phyloP scores from a whole-genome alignment of 176 grass and related monocot species.

The Alopecurus myosuroides region DNA sequence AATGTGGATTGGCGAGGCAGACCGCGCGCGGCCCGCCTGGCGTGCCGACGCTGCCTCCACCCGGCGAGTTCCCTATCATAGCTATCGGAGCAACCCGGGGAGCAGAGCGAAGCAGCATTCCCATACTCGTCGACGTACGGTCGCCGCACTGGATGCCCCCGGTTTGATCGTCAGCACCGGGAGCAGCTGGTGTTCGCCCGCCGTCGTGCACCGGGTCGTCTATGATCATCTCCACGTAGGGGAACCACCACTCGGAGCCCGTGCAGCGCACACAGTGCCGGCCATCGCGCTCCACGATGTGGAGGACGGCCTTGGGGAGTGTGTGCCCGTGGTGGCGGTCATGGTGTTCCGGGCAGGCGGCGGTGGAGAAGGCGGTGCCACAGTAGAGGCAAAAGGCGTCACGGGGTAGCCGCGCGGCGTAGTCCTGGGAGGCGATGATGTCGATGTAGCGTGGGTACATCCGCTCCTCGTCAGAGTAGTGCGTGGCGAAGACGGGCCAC shows the following conservation, averaged over 20 bases:
- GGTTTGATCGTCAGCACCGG: background rate
- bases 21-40: background rate
- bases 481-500: too few species aligned
- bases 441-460: too few species aligned
- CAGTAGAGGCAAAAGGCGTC: too few species aligned
- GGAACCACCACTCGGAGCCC: background rate
- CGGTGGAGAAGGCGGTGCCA: background rate
- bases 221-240: background rate
- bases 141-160: background rate
- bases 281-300: too few species aligned
- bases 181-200: background rate
- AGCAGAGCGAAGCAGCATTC: background rate
- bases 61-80: background rate
- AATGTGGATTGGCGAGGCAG: background rate
- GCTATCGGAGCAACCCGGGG: background rate
- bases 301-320: background rate
- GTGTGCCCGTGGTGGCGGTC: background rate
- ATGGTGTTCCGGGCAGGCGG: background rate
- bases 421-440: too few species aligned
- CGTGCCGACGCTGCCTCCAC: background rate
- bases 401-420: too few species aligned
- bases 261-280: background rate
- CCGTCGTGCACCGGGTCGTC: background rate
- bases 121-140: background rate
- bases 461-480: too few species aligned